phyloP scores from a whole-genome alignment of 225 moss, liverwort and hornwort genomes.

The Anthoceros angustus region DNA sequence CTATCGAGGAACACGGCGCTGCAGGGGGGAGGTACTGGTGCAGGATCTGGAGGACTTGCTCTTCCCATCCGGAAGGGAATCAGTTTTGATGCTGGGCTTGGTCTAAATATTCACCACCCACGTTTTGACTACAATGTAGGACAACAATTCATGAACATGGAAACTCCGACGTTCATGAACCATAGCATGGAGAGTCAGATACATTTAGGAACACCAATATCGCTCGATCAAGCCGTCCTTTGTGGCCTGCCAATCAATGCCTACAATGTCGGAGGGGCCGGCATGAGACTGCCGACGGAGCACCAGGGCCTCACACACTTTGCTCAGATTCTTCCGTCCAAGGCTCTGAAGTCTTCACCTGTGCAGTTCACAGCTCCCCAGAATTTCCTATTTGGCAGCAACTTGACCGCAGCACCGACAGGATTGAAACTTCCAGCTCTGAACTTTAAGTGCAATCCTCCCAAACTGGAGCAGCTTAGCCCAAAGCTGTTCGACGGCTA shows the following conservation, averaged over 20 bases:
- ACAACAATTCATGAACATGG: not conserved
- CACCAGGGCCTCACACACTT: not conserved
- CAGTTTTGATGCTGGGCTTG: constrained; percentile 2
- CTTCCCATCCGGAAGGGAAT: not conserved
- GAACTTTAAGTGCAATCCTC: not conserved
- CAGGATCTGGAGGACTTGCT: not conserved
- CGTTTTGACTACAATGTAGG: not conserved
- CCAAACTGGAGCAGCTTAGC: not conserved
- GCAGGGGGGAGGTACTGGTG: not conserved
- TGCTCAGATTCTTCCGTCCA: not conserved
- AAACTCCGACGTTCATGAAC: not conserved
- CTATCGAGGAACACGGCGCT: not conserved
- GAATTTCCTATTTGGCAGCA: constrained; percentile 2
- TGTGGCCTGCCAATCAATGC: not conserved
- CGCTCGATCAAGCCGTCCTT: not conserved
- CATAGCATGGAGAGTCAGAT: constrained; percentile 2
- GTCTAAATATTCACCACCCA: not conserved
- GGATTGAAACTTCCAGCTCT: not conserved
- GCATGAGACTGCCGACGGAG: not conserved
- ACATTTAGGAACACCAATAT: not conserved
- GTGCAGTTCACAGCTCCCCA: constrained; percentile 1
- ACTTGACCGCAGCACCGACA: not conserved
- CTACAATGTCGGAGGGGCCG: not conserved
- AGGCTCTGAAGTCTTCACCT: not conserved
- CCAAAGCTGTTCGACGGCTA: not conserved